These are phyloP conservation scores for Chlamydomonas reinhardtii DNA, from an alignment of 163 green algal species.

Conservation along the genomic window DNA sequence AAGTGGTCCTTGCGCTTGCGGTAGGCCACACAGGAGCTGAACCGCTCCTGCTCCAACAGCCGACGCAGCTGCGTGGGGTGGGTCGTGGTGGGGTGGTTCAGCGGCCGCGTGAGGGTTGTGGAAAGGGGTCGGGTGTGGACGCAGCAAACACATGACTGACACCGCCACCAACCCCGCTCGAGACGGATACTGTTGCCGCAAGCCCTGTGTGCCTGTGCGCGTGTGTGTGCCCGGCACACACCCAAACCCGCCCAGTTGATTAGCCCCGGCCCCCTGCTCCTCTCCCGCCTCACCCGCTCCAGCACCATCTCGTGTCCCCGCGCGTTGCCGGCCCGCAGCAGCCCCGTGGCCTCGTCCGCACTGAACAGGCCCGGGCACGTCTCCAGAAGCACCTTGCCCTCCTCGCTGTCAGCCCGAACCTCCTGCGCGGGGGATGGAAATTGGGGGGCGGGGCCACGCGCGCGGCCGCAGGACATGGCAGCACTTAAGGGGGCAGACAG, in stretches of 20 bases:
- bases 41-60: constrained; percentile 78
- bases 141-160: too few species aligned
- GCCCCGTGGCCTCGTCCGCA: constrained; percentile 16
- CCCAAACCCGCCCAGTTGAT: too few species aligned
- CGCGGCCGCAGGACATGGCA: too few species aligned
- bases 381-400: constrained; percentile 46
- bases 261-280: background rate
- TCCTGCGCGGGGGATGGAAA: constrained; percentile 18
- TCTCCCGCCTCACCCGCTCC: constrained; percentile 67
- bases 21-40: constrained; percentile 78
- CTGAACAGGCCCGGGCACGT: constrained; percentile 53
- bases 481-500: too few species aligned
- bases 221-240: too few species aligned
- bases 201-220: too few species aligned
- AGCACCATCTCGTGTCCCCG: constrained; percentile 73
- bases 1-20: constrained; percentile 96
- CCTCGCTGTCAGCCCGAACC: constrained; percentile 17
- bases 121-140: too few species aligned
- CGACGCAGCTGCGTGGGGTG: constrained; percentile 62
- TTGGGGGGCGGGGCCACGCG: too few species aligned
- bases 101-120: too few species aligned
- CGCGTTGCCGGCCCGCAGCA: constrained; percentile 54
- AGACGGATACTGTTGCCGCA: too few species aligned
- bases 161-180: too few species aligned
- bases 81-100: background rate